Evolutionary conservation across 2,329 filamentous ascomycete species (phyloP), one percentile per base, ranked within the genome.

Genomic region (Trichoderma oligosporum): DNA sequence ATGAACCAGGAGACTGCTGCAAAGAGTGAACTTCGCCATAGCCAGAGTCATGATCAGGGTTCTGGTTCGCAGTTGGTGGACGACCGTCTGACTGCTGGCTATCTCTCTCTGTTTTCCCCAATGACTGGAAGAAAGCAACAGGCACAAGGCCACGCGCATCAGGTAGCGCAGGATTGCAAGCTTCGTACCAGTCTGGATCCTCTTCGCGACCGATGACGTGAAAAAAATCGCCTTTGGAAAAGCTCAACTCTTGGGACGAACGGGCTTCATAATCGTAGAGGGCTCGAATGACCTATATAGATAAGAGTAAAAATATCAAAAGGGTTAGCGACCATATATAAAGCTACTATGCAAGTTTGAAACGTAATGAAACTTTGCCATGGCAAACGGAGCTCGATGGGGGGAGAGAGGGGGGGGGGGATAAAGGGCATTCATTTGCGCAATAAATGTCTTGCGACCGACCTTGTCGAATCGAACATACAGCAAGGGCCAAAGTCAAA

Each of bases 121-220:
- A 83, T 36, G 87, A 83, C 72, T 97, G 91, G 74, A 99, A 99
- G 75, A 91, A 97, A 58, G 87, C 84, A 58, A 97, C 94, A 7
- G 94, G 94, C 42, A 99, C 94, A 60, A 99, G 82, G 61, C 94
- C 94, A 64, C 91, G 86, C 49, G 91, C 90, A 74, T 88, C 88
- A 67, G 89, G 91, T 63, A 96, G 80, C 49, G 89, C 83, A 60
- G 94, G 94, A 71, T 99, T 99, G 80, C 91, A 97, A 56, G 93
- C 94, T 75, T 97, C 94, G 80, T 97, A 99, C 93, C 94, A 99
- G 71, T 97, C 91, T 38, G 79, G 77, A 71, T 97, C 93, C 78
- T 97, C 87, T 76, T 97, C 94, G 72, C 93, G 88, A 67, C 89
- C 91, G 72, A 97, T 93, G 63, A 99, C 94, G 77, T 97, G 93